phyloP scores from a whole-genome alignment of 805 yeast genomes.

The Suhomyces prunicola region DNA sequence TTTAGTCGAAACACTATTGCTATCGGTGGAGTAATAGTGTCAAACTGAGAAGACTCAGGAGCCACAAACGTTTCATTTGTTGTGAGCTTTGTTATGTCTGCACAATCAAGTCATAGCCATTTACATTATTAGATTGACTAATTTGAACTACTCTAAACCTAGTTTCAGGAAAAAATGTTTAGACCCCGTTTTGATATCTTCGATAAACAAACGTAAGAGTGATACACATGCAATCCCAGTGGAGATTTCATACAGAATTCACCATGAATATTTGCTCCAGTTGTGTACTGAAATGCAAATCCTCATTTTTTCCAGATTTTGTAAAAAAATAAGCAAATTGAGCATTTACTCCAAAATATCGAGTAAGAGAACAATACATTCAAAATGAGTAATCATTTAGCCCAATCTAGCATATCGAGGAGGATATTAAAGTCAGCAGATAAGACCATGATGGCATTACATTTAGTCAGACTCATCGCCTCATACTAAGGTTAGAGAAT shows the following conservation, averaged over 20 bases:
- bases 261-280: neutral
- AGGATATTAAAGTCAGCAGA: neutral
- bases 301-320: neutral
- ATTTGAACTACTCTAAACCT: neutral
- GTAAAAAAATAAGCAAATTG: neutral
- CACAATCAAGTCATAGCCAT: neutral
- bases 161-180: neutral
- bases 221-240: neutral
- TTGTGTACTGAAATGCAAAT: neutral
- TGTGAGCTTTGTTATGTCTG: neutral
- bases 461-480: neutral
- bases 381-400: neutral
- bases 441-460: neutral
- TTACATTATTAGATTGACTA: neutral
- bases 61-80: neutral
- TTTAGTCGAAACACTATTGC: neutral
- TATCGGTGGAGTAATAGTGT: neutral
- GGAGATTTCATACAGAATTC: neutral
- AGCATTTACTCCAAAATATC: neutral
- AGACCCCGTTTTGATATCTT: neutral
- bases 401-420: neutral
- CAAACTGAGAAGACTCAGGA: neutral
- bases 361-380: neutral
- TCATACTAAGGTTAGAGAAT: neutral
- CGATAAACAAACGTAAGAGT: too few species aligned